Percentiles rank a stretch among this genome's conserved stretches.
These are phyloP conservation scores for Bipolaris cookei DNA, from an alignment of 2,329 filamentous ascomycete species.

Conservation along the genomic window DNA sequence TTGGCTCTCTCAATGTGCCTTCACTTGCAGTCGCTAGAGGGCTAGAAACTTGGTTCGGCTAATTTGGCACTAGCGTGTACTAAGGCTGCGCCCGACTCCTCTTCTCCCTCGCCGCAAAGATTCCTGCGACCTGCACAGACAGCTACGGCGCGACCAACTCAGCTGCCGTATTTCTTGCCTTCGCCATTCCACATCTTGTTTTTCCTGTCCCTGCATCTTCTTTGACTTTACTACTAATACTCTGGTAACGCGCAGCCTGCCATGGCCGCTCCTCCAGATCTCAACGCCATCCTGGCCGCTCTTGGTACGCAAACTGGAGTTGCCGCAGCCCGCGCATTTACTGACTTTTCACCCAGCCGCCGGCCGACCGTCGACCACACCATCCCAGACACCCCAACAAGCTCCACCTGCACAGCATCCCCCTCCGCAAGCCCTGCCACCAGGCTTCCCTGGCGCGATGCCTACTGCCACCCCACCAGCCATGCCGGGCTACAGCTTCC, in stretches of 20 bases:
- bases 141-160: constrained; percentile 16
- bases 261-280: constrained; percentile 48
- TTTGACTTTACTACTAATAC: constrained; percentile 7
- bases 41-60: constrained; percentile 9
- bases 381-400: constrained; percentile 55
- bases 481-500: constrained; percentile 59
- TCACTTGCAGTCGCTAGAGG: neutral
- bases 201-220: neutral
- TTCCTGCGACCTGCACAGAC: constrained; percentile 15
- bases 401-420: constrained; percentile 49
- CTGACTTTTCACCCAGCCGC: constrained; percentile 47
- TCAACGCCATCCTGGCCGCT: constrained; percentile 49
- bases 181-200: constrained; percentile 1
- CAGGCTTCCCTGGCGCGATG: constrained; percentile 53
- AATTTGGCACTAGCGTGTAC: constrained; percentile 13
- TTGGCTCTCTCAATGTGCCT: neutral
- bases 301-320: constrained; percentile 35
- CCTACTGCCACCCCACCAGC: constrained; percentile 52
- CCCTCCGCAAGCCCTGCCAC: constrained; percentile 53
- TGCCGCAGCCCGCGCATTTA: neutral
- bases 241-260: constrained; percentile 17
- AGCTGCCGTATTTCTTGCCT: neutral
- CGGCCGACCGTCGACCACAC: constrained; percentile 55
- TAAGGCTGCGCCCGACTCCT: constrained; percentile 17
- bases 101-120: constrained; percentile 23